phyloP scores from a whole-genome alignment of 176 grass and related monocot species.

The Otatea glauca region DNA sequence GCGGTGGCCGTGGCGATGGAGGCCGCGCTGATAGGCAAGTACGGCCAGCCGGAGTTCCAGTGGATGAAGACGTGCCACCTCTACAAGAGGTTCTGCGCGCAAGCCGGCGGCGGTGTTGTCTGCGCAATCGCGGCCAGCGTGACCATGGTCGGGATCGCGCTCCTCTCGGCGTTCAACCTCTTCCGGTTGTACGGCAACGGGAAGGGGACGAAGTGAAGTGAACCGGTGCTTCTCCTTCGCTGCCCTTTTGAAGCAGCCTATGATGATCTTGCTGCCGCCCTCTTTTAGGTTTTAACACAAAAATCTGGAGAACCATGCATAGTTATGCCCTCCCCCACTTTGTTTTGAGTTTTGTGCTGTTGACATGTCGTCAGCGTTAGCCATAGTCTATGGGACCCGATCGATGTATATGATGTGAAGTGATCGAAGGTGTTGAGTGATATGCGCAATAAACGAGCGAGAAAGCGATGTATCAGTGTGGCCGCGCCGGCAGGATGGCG shows the following conservation, averaged over 20 bases:
- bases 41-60: slow-evolving; percentile 73
- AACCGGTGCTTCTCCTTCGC: background rate
- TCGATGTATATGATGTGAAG: slow-evolving; percentile 54
- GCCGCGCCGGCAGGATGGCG: background rate
- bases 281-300: slow-evolving; percentile 27
- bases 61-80: slow-evolving; percentile 94
- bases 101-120: slow-evolving; percentile 51
- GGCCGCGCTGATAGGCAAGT: slow-evolving; percentile 62
- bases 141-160: slow-evolving; percentile 53
- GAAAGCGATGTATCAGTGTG: slow-evolving; percentile 35
- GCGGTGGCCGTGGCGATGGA: slow-evolving; percentile 67
- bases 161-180: slow-evolving; percentile 85
- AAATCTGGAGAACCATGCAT: background rate
- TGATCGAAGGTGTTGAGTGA: slow-evolving; percentile 39
- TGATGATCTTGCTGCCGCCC: background rate
- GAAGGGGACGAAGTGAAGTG: slow-evolving; percentile 39
- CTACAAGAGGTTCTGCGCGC: slow-evolving; percentile 77
- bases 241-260: background rate
- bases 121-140: slow-evolving; percentile 59
- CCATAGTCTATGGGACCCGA: slow-evolving; percentile 37
- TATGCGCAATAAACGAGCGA: slow-evolving; percentile 53
- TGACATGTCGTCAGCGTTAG: slow-evolving; percentile 3
- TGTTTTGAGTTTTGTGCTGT: slow-evolving; percentile 33
- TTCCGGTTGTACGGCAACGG: slow-evolving; percentile 78
- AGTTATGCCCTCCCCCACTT: background rate